Percentiles rank a stretch among this genome's conserved stretches.
Conservation (phyloP, 495 filamentous ascomycete genomes). For the Annulohypoxylon bovei region DNA sequence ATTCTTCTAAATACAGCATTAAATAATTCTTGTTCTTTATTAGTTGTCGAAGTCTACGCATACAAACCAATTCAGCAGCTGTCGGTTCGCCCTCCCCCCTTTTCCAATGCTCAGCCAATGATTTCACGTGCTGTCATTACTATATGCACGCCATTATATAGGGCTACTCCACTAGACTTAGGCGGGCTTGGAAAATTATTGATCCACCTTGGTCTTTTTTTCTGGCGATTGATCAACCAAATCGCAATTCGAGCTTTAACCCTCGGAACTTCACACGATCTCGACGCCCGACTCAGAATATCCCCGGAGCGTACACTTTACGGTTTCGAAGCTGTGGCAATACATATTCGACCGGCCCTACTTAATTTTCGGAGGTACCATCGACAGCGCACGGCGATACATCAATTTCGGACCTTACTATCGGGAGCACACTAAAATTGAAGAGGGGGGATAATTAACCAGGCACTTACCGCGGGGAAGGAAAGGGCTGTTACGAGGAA, state of each 20-base stretch:
- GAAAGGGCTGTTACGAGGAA: no score
- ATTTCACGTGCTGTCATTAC: not conserved
- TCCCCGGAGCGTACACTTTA: not conserved
- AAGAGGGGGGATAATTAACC: not conserved
- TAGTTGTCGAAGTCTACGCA: no score
- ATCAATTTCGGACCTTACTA: not conserved
- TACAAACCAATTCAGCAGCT: no score
- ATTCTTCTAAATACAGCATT: no score
- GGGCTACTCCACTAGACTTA: not conserved
- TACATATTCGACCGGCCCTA: not conserved
- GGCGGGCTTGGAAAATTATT: constrained; percentile 17
- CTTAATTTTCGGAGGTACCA: not conserved
- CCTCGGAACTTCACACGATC: not conserved
- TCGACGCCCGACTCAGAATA: not conserved
- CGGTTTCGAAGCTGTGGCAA: not conserved
- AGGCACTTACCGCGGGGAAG: not conserved
- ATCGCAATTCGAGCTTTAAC: not conserved
- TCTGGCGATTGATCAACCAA: constrained; percentile 2
- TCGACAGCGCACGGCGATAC: not conserved
- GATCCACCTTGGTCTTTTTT: constrained; percentile 23
- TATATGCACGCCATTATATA: not conserved
- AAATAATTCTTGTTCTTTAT: no score
- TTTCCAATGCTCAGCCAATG: not conserved
- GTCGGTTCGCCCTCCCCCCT: not conserved
- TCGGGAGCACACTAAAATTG: not conserved